phyloP scores from a whole-genome alignment of 805 yeast genomes.

The Barnettozyma sucrosica region DNA sequence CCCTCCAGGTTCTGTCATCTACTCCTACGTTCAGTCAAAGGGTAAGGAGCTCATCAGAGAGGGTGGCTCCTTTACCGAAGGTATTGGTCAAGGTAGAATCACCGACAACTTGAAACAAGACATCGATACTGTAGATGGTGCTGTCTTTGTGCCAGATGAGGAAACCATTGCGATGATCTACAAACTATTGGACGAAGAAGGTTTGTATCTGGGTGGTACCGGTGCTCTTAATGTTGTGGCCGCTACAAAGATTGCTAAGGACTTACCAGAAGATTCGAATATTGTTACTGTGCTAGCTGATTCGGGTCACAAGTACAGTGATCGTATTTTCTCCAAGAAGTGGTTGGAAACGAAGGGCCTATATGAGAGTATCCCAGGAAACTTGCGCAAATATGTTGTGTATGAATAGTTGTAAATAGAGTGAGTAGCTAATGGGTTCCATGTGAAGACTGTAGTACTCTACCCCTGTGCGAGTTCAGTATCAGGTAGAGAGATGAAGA shows the following conservation, averaged over 20 bases:
- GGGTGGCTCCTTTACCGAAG: constrained; percentile 91
- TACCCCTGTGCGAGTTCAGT: too few relatives aligned
- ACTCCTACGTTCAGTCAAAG: constrained; percentile 66
- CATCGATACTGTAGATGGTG: constrained; percentile 70
- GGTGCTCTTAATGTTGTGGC: constrained; percentile 89
- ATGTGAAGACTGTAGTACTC: too few relatives aligned
- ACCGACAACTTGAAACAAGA: constrained; percentile 77
- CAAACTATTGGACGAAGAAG: constrained; percentile 81
- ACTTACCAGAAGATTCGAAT: constrained; percentile 70
- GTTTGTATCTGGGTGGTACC: constrained; percentile 86
- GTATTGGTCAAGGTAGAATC: constrained; percentile 93
- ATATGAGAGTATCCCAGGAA: constrained; percentile 59
- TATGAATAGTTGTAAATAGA: constrained; percentile 18
- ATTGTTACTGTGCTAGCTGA: constrained; percentile 89
- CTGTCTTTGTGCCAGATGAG: constrained; percentile 71
- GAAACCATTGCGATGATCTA: constrained; percentile 81
- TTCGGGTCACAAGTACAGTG: constrained; percentile 85
- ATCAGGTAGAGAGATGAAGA: neutral
- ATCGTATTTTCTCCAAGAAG: constrained; percentile 65
- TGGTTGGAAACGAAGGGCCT: constrained; percentile 74
- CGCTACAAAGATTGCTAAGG: constrained; percentile 69
- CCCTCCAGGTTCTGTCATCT: constrained; percentile 88
- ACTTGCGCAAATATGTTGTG: constrained; percentile 62
- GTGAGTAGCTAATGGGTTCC: neutral
- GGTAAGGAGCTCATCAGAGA: constrained; percentile 63